These are phyloP conservation scores for Hericium erinaceus DNA, from an alignment of 768 basidiomycete species.

Conservation along the genomic window DNA sequence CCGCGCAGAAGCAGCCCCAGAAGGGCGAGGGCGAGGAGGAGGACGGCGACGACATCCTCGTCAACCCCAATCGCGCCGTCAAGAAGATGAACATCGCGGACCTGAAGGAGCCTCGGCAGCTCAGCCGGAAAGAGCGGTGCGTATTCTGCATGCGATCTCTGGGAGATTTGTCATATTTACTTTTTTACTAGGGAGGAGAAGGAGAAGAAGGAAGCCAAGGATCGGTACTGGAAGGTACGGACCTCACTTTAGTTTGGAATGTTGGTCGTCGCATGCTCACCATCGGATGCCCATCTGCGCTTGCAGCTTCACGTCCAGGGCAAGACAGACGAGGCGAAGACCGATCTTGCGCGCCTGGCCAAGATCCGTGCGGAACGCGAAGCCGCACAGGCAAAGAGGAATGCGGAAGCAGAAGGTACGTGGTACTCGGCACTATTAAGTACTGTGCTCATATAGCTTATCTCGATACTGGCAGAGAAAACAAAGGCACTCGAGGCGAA, in stretches of 20 bases:
- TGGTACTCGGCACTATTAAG: not conserved
- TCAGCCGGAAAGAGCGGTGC: conserved; percentile 59
- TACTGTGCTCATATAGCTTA: not conserved
- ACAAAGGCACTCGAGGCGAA: conserved; percentile 3
- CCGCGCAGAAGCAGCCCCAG: conserved; percentile 32
- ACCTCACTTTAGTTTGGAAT: not conserved
- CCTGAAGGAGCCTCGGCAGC: conserved; percentile 51
- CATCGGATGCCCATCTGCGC: not conserved
- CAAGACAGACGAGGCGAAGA: conserved; percentile 85
- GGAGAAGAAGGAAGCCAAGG: conserved; percentile 85
- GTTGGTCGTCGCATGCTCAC: not conserved
- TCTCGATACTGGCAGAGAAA: conserved; percentile 1
- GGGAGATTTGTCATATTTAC: not conserved
- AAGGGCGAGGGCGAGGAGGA: conserved; percentile 37
- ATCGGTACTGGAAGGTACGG: conserved; percentile 77
- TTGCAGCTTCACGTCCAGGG: conserved; percentile 62
- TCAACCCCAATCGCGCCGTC: conserved; percentile 67
- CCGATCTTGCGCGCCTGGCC: conserved; percentile 77
- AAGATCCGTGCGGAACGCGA: conserved; percentile 86
- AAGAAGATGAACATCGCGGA: conserved; percentile 76
- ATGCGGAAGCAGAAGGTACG: conserved; percentile 81
- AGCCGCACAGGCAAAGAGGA: conserved; percentile 76
- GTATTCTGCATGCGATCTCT: conserved; percentile 5
- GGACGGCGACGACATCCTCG: conserved; percentile 59
- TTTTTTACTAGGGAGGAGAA: conserved; percentile 65